phyloP scores from a whole-genome alignment of 495 filamentous ascomycete genomes.

The Neurospora sp. region DNA sequence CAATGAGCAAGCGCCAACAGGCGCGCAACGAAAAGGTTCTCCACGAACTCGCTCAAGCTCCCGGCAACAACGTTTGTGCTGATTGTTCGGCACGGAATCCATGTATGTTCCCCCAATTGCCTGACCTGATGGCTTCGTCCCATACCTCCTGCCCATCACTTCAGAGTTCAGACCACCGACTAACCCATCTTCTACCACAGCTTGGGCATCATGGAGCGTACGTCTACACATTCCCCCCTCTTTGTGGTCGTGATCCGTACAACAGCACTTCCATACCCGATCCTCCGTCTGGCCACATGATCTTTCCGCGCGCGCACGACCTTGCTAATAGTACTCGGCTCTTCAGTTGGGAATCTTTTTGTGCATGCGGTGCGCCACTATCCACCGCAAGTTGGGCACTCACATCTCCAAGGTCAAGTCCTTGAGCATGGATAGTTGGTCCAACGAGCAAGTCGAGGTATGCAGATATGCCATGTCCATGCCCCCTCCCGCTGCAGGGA shows the following conservation, averaged over 20 bases:
- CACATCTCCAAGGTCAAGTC: constrained; percentile 98
- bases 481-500: not conserved
- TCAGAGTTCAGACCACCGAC: constrained; percentile 6
- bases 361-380: constrained; percentile 91
- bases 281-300: not conserved
- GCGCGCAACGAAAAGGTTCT: constrained; percentile 88
- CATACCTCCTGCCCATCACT: not conserved
- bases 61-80: constrained; percentile 90
- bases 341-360: constrained; percentile 84
- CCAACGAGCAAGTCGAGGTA: constrained; percentile 92
- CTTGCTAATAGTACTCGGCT: constrained; percentile 6
- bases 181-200: constrained; percentile 35
- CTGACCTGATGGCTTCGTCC: not conserved
- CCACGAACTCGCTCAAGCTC: constrained; percentile 83
- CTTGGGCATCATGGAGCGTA: constrained; percentile 99
- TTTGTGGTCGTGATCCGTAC: too few species aligned
- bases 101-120: constrained; percentile 46
- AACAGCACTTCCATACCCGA: too few species aligned
- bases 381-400: constrained; percentile 94
- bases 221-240: constrained; percentile 28
- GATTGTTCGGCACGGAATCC: constrained; percentile 89
- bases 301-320: not conserved
- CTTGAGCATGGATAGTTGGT: constrained; percentile 94
- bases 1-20: constrained; percentile 84
- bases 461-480: constrained; percentile 12